Base-by-base conservation (phyloP, 202 grass and related monocot species). In the Hordeum pubiflorum region DNA sequence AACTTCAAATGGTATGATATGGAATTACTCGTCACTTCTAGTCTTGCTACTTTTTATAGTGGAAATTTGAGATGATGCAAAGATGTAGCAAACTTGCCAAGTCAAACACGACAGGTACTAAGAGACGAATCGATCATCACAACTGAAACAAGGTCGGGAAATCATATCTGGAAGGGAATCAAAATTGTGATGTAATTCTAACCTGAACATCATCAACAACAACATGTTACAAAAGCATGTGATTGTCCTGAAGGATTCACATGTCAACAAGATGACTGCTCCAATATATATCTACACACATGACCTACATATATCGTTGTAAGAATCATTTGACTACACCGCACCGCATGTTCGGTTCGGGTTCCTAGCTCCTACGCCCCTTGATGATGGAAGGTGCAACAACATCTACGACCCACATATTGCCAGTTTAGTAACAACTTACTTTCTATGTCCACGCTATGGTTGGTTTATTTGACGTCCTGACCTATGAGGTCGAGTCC, bases 271-370 rank as follows among this genome's bases (percentile, higher is more conserved):
- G 66, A 24, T 44, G 11, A 41, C 11, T 70, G 11, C 39, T 44
- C 40, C 6, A 70, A 41, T 4, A 68, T 69, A 44, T 70, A 44
- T 69, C 20, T 70, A 70, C 66, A 70, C 66, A 70, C 66, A 70
- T 24, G 7, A 69, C 6, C 11, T 69, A 43, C 66, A 69, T 43
- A 69, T 20, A 23, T 20, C 23, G 6, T 69, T 24, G 37, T 69
- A 69, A 23, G 20, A 26, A 70, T 24, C 12, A 11, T 43, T 13
- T 24, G 11, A 44, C 38, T 70, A 13, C 38, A 65, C 7, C 23
- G 11, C 2, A 7, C 38, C 6, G 1, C 12, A 7, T 14, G 11
- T 43, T 26, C 12, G 3, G 21, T 4, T 44, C 21, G 21, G 11
- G 66, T 23, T 23, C 38, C 38, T 70, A 70, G 38, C 38, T 44